These are phyloP conservation scores for Misopates orontium DNA, from an alignment of 257 asterid genomes.

Conservation along the genomic window DNA sequence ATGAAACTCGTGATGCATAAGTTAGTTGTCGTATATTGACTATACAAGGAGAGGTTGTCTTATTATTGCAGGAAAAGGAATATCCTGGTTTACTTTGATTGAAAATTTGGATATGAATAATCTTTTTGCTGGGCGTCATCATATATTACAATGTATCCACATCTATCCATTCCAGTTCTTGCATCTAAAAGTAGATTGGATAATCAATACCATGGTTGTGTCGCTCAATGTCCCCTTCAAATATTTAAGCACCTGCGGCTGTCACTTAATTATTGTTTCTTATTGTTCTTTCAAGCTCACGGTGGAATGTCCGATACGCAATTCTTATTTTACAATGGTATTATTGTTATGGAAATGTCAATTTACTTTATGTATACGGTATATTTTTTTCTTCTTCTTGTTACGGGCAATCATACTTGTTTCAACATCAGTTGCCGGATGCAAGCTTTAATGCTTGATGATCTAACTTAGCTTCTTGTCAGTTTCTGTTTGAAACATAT, in stretches of 20 bases:
- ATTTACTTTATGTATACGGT: too few relatives aligned
- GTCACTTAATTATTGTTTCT: neutral
- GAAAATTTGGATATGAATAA: neutral
- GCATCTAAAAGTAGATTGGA: neutral
- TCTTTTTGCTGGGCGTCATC: neutral
- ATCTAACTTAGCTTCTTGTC: neutral
- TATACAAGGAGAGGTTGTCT: slow-evolving; percentile 4
- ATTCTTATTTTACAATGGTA: neutral
- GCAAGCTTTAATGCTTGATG: neutral
- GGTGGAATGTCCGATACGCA: neutral
- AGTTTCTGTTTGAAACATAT: too few relatives aligned
- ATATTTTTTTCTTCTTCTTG: neutral
- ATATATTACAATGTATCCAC: neutral
- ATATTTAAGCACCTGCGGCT: neutral
- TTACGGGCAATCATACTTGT: neutral
- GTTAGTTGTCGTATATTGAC: neutral
- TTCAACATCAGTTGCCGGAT: too few relatives aligned
- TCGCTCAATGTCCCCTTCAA: too few relatives aligned
- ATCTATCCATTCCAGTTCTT: neutral
- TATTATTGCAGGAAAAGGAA: neutral
- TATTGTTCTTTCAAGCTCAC: neutral
- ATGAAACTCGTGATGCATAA: slow-evolving; percentile 18
- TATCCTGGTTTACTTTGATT: neutral
- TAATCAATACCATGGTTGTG: too few relatives aligned
- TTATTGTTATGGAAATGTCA: neutral